Base-by-base conservation (phyloP, 106 monocot genomes). In the Hemerocallis citrina region DNA sequence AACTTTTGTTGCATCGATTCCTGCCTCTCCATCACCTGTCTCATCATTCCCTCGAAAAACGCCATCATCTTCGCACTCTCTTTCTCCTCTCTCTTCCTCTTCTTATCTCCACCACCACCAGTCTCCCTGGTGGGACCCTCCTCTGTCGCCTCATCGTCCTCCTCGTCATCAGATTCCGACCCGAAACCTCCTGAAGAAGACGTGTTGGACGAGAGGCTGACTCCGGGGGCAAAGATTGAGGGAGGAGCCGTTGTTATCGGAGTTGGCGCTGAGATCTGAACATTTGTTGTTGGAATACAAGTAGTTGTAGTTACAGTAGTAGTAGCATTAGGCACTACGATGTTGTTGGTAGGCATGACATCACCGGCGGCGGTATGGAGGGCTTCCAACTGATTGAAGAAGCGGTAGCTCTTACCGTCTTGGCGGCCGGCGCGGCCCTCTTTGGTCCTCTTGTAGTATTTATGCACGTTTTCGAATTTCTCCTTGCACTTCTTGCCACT, bases 401-500 rank as follows among this genome's bases (percentile, higher is more conserved):
- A 93, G 47, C 92, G 92, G 88, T 93, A 93, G 65, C 65, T 74
- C 67, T 93, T 93, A 56, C 92, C 92, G 72, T 92, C 91, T 55
- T 83, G 82, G 14, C 85, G 85, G 37, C 86, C 86, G 75, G 87
- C 77, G 41, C 92, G 83, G 68, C 87, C 87, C 20, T 93, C 92
- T 55, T 93, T 93, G 50, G 92, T 93, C 21, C 92, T 72, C 70
- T 93, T 93, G 81, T 93, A 93, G 71, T 93, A 93, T 55, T 93
- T 93, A 36, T 84, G 84, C 15, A 93, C 92, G 74, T 93, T 93
- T 74, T 93, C 92, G 51, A 93, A 93, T 65, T 93, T 93, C 66
- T 93, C 92, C 64, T 86, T 84, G 74, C 92, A 93, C 61, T 93
- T 93, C 76, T 93, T 93, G 23, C 81, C 84, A 41, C 76, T 93